Evolutionary conservation across 352 stramenopile genomes (phyloP), one percentile per base, ranked within the genome.

Genomic region (Globisporangium lucens): DNA sequence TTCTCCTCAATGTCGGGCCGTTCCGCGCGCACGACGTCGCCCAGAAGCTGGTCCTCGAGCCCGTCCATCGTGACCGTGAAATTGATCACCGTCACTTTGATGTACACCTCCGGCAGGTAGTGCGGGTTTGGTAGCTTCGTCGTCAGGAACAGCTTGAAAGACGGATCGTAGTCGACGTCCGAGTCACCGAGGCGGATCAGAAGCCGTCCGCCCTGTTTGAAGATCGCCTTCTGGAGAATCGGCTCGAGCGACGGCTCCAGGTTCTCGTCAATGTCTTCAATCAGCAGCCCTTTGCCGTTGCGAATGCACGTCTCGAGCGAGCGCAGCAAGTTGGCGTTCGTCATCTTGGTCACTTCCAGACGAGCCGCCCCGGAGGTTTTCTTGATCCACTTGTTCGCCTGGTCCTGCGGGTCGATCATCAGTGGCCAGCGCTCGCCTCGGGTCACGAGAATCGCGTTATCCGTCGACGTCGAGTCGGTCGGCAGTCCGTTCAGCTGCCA

Each of bases 41-140:
- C 93, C 10, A 98, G 79, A 6, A 98, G 74, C 71, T 98, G 94
- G 56, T 98, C 90, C 56, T 98, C 93, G 13, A 98, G 70, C 0
- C 94, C 94, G 22, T 96, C 87, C 86, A 98, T 97, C 17, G 94
- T 98, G 55, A 98, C 92, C 1, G 94, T 98, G 70, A 98, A 98
- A 75, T 98, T 98, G 75, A 98, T 98, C 12, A 98, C 82, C 3
- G 93, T 98, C 49, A 98, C 94, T 72, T 98, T 98, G 72, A 98
- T 98, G 80, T 96, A 98, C 5, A 98, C 88, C 36, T 98, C 94
- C 0, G 94, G 94, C 8, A 98, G 73, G 66, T 98, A 98, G 74
- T 98, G 94, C 8, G 94, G 94, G 65, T 98, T 98, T 6, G 94
- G 83, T 22, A 98, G 75, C 69, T 98, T 98, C 0, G 94, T 98